Conservation (phyloP, 768 basidiomycete species). For the Lyophyllum shimeji region DNA sequence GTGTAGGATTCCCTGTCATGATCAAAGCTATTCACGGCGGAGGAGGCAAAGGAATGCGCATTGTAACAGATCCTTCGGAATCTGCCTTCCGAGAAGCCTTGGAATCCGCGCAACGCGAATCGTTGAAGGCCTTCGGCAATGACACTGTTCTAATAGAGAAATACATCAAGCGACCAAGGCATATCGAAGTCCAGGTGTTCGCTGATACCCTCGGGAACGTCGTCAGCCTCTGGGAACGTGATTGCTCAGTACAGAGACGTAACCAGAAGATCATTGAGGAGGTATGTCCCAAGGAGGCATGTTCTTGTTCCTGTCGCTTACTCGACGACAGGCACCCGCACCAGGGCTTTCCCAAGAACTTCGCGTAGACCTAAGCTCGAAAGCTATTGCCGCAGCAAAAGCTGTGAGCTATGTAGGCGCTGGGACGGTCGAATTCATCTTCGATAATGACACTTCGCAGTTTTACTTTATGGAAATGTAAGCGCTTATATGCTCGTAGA, state of each 20-base stretch:
- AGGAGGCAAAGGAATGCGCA: constrained; percentile 95
- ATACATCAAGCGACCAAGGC: constrained; percentile 83
- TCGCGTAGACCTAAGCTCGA: constrained; percentile 76
- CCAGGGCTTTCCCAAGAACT: constrained; percentile 82
- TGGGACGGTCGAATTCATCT: constrained; percentile 96
- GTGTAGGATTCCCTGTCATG: constrained; percentile 79
- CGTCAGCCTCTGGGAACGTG: constrained; percentile 95
- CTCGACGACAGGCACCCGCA: constrained; percentile 69
- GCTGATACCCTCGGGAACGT: constrained; percentile 78
- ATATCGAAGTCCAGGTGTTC: constrained; percentile 95
- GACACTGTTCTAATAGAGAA: constrained; percentile 87
- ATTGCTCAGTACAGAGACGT: constrained; percentile 87
- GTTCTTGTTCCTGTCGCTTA: neutral
- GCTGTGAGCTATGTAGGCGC: constrained; percentile 92
- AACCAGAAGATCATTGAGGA: constrained; percentile 98
- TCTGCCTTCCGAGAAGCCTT: constrained; percentile 78
- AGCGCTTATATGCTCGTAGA: constrained; percentile 20
- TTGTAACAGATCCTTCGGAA: constrained; percentile 55
- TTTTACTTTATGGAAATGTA: constrained; percentile 98
- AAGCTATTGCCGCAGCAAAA: constrained; percentile 89
- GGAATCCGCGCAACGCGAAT: constrained; percentile 86
- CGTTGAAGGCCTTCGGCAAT: constrained; percentile 84
- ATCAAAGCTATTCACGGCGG: constrained; percentile 98
- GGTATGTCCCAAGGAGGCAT: constrained; percentile 33
- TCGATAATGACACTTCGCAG: constrained; percentile 82